phyloP scores from a whole-genome alignment of 768 basidiomycete genomes.

The Suillus sp. region DNA sequence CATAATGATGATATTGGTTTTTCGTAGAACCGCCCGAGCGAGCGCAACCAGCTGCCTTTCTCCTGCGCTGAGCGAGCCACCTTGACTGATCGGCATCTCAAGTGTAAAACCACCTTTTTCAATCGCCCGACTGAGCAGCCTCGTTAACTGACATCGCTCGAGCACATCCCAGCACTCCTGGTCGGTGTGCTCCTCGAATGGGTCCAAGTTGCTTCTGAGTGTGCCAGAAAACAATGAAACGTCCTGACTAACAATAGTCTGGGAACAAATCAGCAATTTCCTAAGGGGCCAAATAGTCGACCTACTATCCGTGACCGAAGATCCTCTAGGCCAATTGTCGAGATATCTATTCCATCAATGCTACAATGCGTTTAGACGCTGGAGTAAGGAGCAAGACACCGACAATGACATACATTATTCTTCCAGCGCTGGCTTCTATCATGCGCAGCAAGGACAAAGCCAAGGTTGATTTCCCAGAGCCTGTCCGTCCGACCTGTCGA shows the following conservation, averaged over 20 bases:
- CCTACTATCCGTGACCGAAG: constrained; percentile 62
- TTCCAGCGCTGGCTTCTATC: constrained; percentile 58
- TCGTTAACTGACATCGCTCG: constrained; percentile 60
- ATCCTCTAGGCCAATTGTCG: constrained; percentile 67
- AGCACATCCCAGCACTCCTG: constrained; percentile 68
- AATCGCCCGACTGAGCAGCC: constrained; percentile 41
- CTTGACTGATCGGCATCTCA: constrained; percentile 61
- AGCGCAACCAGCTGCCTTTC: constrained; percentile 76
- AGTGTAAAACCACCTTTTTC: constrained; percentile 36
- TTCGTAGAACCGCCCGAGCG: constrained; percentile 65
- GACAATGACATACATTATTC: constrained; percentile 50
- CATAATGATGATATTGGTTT: constrained; percentile 69
- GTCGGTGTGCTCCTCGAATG: constrained; percentile 57
- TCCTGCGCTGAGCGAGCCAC: constrained; percentile 71
- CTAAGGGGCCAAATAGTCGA: not conserved
- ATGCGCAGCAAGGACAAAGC: constrained; percentile 36
- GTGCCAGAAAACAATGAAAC: constrained; percentile 76
- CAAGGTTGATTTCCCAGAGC: constrained; percentile 53
- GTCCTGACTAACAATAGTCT: constrained; percentile 58
- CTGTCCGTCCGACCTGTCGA: constrained; percentile 63
- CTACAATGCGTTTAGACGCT: constrained; percentile 28
- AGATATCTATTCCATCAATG: constrained; percentile 73
- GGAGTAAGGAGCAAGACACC: not conserved
- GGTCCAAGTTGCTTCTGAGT: constrained; percentile 72
- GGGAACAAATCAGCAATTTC: not conserved